Percentiles rank a stretch among this genome's conserved stretches.
phyloP scores from a whole-genome alignment of 1,284 basidiomycete species.

The Sporisorium reilianum region DNA sequence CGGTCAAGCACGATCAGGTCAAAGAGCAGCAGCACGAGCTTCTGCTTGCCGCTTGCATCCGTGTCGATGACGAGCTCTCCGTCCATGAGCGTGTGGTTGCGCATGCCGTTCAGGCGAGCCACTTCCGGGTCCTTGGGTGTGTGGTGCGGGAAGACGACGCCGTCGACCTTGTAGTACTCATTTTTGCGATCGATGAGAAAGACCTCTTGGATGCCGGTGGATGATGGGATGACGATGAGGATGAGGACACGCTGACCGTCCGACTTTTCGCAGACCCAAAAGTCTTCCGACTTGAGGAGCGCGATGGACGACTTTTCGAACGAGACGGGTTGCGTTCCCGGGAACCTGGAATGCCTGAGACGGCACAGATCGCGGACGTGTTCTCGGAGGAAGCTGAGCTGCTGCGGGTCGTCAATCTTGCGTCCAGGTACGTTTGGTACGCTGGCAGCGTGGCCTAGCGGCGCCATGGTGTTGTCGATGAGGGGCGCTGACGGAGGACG shows the following conservation, averaged over 20 bases:
- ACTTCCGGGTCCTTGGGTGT: slow-evolving; percentile 31
- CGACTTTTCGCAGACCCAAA: slow-evolving; percentile 99
- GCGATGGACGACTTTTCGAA: slow-evolving; percentile 55
- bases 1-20: slow-evolving; percentile 90
- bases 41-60: slow-evolving; percentile 73
- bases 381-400: slow-evolving; percentile 39
- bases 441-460: slow-evolving; percentile 38
- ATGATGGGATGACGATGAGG: slow-evolving; percentile 76
- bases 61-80: slow-evolving; percentile 94
- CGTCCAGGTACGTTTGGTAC: slow-evolving; percentile 48
- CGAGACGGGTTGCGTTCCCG: slow-evolving; percentile 64
- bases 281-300: slow-evolving; percentile 70
- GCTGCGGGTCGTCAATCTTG: slow-evolving; percentile 35
- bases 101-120: slow-evolving; percentile 63
- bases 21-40: slow-evolving; percentile 85
- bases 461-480: slow-evolving; percentile 38
- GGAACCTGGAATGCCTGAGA: slow-evolving; percentile 49
- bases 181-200: slow-evolving; percentile 88
- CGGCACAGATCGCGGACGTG: slow-evolving; percentile 49
- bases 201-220: slow-evolving; percentile 76
- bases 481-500: not conserved
- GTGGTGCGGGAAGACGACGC: slow-evolving; percentile 80
- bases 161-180: slow-evolving; percentile 78
- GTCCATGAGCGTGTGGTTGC: slow-evolving; percentile 85
- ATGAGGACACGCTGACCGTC: slow-evolving; percentile 93